phyloP scores from a whole-genome alignment of 2,329 filamentous ascomycete genomes.

The Fusarium tuaranense region DNA sequence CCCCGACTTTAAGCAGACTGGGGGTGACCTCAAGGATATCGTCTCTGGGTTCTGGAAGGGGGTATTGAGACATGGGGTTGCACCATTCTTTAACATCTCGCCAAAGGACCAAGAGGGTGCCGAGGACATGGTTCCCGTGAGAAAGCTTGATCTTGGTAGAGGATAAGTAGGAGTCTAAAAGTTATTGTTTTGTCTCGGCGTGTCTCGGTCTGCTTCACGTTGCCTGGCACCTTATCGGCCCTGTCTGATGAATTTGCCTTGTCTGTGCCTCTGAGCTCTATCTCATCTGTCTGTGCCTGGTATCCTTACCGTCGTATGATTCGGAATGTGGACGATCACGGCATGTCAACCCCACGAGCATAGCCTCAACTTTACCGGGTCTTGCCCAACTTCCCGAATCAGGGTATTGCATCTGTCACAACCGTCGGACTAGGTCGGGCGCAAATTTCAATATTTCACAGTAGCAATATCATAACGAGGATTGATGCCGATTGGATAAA shows the following conservation, averaged over 20 bases:
- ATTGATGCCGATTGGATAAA: constrained; percentile 11
- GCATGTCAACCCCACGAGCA: not conserved
- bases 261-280: not conserved
- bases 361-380: not conserved
- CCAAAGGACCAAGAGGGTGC: constrained; percentile 43
- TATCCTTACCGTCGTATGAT: constrained; percentile 1
- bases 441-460: not conserved
- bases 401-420: not conserved
- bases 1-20: constrained; percentile 95
- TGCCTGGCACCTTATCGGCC: not conserved
- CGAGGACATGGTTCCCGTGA: constrained; percentile 64
- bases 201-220: not conserved
- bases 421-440: not conserved
- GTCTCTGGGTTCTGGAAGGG: constrained; percentile 83
- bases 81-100: constrained; percentile 70
- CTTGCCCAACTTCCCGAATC: not conserved
- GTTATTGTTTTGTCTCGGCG: not conserved
- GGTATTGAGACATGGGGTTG: constrained; percentile 75
- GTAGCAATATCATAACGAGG: not conserved
- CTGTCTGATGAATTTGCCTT: not conserved
- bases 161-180: constrained; percentile 34
- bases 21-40: constrained; percentile 78
- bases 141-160: constrained; percentile 65
- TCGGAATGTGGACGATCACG: not conserved
- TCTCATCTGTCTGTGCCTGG: not conserved